A percentile compares a stretch with the other conserved stretches of the same genome.
Evolutionary conservation across 1,284 basidiomycete genomes (phyloP).

Genomic region (Waitea zeae): DNA sequence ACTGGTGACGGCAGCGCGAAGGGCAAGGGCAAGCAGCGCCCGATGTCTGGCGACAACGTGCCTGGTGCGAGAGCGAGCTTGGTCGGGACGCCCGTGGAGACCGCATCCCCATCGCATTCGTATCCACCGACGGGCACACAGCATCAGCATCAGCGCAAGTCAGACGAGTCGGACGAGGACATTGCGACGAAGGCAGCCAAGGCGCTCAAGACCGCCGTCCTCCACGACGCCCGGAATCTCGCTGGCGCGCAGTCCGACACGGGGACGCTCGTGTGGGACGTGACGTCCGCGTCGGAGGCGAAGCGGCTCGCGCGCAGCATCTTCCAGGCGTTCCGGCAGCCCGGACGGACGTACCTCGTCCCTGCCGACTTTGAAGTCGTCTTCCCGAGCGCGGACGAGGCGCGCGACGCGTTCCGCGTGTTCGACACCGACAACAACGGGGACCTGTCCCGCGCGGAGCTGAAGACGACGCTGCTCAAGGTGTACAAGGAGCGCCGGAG

Average conservation of each 20-base stretch:
- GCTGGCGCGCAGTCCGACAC: slow-evolving; percentile 25
- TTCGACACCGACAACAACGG: slow-evolving; percentile 67
- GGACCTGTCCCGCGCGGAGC: slow-evolving; percentile 61
- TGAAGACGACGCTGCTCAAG: slow-evolving; percentile 53
- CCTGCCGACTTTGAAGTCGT: slow-evolving; percentile 57
- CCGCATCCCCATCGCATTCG: neutral
- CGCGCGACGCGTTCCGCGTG: slow-evolving; percentile 52
- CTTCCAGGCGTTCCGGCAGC: slow-evolving; percentile 36
- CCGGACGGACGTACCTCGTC: slow-evolving; percentile 39
- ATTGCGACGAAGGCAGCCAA: slow-evolving; percentile 38
- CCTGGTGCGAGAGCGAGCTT: neutral
- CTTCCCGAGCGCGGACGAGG: slow-evolving; percentile 36
- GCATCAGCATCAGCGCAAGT: slow-evolving; percentile 5
- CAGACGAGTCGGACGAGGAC: slow-evolving; percentile 14
- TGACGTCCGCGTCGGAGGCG: slow-evolving; percentile 41
- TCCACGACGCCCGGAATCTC: slow-evolving; percentile 61
- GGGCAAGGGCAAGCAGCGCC: slow-evolving; percentile 10
- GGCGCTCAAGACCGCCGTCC: slow-evolving; percentile 43
- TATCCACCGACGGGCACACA: slow-evolving; percentile 3
- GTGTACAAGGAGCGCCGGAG: slow-evolving; percentile 65
- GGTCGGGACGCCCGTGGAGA: neutral
- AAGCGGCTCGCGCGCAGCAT: slow-evolving; percentile 61
- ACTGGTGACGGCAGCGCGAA: slow-evolving; percentile 9
- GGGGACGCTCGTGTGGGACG: slow-evolving; percentile 27
- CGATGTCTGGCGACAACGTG: slow-evolving; percentile 1